A percentile compares a stretch with the other conserved stretches of the same genome.
These are phyloP conservation scores for Aspergillus puulaauensis DNA, from an alignment of 2,329 filamentous ascomycete genomes.

Conservation along the genomic window DNA sequence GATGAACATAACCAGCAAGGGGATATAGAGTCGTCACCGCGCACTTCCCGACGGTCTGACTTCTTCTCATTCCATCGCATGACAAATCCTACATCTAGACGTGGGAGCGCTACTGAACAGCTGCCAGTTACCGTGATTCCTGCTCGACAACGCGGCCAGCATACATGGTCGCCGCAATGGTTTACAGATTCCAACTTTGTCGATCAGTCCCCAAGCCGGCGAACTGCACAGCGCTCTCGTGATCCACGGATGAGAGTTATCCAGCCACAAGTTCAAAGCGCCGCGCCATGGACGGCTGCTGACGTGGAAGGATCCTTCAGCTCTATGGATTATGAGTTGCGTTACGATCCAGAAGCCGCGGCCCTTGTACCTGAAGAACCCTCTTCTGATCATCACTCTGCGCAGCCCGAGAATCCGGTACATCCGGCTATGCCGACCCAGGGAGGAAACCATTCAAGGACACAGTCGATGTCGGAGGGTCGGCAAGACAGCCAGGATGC, in stretches of 20 bases:
- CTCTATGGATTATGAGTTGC: constrained; percentile 30
- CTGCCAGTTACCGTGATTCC: constrained; percentile 62
- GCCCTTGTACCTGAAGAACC: constrained; percentile 32
- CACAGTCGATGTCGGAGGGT: neutral
- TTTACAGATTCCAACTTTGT: constrained; percentile 25
- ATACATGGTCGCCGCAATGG: constrained; percentile 55
- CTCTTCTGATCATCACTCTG: neutral
- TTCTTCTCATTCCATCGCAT: constrained; percentile 51
- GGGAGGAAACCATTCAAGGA: neutral
- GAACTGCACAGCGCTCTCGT: constrained; percentile 13
- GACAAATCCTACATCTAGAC: constrained; percentile 39
- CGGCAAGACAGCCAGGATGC: neutral
- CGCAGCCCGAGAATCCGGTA: neutral
- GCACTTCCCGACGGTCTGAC: constrained; percentile 47
- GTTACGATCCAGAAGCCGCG: constrained; percentile 40
- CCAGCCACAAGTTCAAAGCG: constrained; percentile 56
- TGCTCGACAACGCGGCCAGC: constrained; percentile 53
- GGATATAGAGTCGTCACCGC: constrained; percentile 44
- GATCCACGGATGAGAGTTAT: constrained; percentile 56
- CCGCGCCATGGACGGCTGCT: constrained; percentile 55
- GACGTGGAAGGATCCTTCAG: constrained; percentile 25
- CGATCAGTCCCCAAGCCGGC: constrained; percentile 17
- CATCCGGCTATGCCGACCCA: neutral
- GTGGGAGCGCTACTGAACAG: constrained; percentile 37
- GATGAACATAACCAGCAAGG: constrained; percentile 30